These are phyloP conservation scores for Lepidium didymum DNA, from an alignment of 345 rosid genomes.

Conservation along the genomic window DNA sequence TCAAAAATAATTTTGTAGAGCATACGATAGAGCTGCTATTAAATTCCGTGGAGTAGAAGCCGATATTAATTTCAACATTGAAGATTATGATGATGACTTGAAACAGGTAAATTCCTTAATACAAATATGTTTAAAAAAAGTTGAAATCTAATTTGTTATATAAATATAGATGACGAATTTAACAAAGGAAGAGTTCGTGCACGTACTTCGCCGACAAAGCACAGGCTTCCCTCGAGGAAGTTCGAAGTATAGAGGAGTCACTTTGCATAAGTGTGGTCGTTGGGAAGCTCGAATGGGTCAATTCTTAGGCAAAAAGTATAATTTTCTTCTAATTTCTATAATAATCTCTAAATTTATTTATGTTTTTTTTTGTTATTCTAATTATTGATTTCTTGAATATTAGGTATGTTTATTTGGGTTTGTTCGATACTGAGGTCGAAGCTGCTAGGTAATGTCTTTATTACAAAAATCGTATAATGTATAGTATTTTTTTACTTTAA, in stretches of 20 bases:
- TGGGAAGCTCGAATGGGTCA: conserved; percentile 99
- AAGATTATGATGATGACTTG: conserved; percentile 88
- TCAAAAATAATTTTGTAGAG: conserved; percentile 36
- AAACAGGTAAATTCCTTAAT: conserved; percentile 56
- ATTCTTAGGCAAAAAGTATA: conserved; percentile 91
- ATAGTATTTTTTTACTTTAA: neutral
- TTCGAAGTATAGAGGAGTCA: conserved; percentile 97
- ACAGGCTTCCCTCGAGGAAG: conserved; percentile 97
- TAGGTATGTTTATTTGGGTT: conserved; percentile 97
- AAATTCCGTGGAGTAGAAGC: conserved; percentile 97
- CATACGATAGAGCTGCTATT: conserved; percentile 98
- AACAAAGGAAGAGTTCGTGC: conserved; percentile 94
- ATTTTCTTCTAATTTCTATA: neutral
- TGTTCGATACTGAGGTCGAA: conserved; percentile 82
- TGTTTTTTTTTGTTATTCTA: neutral
- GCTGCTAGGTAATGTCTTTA: conserved; percentile 74
- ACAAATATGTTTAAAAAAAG: neutral
- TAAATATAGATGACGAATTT: conserved; percentile 68
- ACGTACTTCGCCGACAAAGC: conserved; percentile 98
- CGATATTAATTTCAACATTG: conserved; percentile 82
- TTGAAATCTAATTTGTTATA: neutral
- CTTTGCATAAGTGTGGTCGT: conserved; percentile 97
- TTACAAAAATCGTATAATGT: neutral
- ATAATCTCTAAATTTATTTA: neutral
- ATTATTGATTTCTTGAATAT: neutral